Conservation (phyloP, 192 early-diverging fungal species). For the Blastocladiella britannica region DNA sequence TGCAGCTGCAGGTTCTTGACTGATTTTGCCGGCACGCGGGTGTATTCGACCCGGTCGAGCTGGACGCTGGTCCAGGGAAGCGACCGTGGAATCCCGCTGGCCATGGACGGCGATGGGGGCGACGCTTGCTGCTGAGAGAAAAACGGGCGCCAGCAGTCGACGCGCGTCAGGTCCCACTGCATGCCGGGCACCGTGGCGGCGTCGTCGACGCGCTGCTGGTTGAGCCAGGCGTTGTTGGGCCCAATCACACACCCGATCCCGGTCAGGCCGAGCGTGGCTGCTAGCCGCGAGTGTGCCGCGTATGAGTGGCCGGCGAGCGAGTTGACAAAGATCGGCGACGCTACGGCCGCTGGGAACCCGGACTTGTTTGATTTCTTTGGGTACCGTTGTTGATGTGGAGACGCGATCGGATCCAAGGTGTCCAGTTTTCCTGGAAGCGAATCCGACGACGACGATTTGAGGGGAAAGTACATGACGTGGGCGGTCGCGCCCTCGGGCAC, state of each 20-base stretch:
- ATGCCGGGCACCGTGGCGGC: not conserved
- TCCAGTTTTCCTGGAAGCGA: no score
- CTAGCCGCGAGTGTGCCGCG: not conserved
- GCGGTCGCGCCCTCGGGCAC: constrained; percentile 2
- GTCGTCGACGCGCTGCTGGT: not conserved
- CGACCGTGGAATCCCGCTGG: no score
- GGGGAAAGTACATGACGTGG: constrained; percentile 1
- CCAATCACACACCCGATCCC: not conserved
- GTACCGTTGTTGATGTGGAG: no score
- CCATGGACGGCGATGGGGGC: no score
- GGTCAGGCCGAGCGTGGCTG: not conserved
- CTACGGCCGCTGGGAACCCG: no score
- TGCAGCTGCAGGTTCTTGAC: not conserved
- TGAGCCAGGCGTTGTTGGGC: not conserved
- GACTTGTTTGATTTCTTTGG: no score
- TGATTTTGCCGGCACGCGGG: not conserved
- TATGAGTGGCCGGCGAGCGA: not conserved
- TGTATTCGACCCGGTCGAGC: not conserved
- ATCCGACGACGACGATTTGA: not conserved
- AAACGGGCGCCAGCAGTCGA: not conserved
- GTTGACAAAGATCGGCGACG: not conserved
- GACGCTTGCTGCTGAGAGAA: not conserved
- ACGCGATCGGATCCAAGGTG: not conserved
- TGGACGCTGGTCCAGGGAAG: not conserved
- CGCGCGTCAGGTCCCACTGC: not conserved